Conservation (phyloP, 352 stramenopile genomes). For the Phytopythium chamaehyphon region DNA sequence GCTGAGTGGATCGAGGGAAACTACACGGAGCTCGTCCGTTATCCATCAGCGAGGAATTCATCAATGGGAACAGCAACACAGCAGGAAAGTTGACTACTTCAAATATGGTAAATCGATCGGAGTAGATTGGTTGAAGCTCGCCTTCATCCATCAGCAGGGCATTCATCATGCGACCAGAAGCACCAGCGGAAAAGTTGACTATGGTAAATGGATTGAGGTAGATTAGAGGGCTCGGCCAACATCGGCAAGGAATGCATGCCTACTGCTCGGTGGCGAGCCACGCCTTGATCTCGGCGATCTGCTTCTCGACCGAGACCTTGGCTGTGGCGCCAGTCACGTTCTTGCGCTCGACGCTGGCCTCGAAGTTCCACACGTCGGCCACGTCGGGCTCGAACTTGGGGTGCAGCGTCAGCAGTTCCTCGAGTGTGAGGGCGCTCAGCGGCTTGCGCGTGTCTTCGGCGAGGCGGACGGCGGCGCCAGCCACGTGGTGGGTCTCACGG, state of each 20-base stretch:
- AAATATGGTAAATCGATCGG: too few relatives aligned
- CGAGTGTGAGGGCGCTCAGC: constrained; percentile 86
- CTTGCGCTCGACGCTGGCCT: constrained; percentile 89
- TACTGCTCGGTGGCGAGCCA: constrained; percentile 37
- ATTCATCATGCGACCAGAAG: too few relatives aligned
- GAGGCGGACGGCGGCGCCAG: constrained; percentile 90
- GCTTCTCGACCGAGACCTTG: constrained; percentile 71
- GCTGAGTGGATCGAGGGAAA: too few relatives aligned
- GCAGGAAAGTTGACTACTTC: too few relatives aligned
- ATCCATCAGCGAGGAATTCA: too few relatives aligned
- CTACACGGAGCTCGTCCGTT: too few relatives aligned
- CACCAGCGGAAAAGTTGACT: too few relatives aligned
- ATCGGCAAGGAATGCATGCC: background rate
- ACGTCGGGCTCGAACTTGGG: constrained; percentile 89
- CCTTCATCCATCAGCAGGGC: too few relatives aligned
- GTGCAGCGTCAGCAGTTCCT: constrained; percentile 88
- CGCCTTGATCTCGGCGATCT: constrained; percentile 72
- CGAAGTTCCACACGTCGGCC: constrained; percentile 88
- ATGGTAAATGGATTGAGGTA: background rate
- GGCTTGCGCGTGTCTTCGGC: constrained; percentile 87
- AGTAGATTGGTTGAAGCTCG: too few relatives aligned
- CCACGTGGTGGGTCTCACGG: constrained; percentile 99
- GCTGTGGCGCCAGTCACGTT: constrained; percentile 85
- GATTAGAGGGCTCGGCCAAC: background rate
- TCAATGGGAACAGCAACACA: too few relatives aligned